Conservation (phyloP, 2,329 filamentous ascomycete genomes). For the Cylindrodendrum hubeiense region DNA sequence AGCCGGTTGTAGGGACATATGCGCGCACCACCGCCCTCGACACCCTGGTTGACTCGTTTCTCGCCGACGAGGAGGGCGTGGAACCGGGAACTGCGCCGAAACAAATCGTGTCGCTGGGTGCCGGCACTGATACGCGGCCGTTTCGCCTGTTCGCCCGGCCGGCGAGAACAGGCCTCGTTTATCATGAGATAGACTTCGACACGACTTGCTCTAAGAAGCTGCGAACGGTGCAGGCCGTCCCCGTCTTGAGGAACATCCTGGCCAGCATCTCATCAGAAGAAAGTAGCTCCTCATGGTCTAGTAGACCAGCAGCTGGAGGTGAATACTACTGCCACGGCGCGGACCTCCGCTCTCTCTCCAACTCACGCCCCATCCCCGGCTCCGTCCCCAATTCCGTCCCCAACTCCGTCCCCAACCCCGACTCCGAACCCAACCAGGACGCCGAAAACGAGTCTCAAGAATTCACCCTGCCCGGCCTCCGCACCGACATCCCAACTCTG, state of each 20-base stretch:
- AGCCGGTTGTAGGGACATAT: slow-evolving; percentile 80
- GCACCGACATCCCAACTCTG: slow-evolving; percentile 78
- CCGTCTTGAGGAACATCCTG: slow-evolving; percentile 55
- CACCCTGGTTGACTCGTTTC: slow-evolving; percentile 78
- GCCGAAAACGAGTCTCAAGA: slow-evolving; percentile 11
- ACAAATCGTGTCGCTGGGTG: slow-evolving; percentile 93
- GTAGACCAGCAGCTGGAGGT: slow-evolving; percentile 53
- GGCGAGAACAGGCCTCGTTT: slow-evolving; percentile 65
- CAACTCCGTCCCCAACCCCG: not conserved
- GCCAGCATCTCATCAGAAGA: slow-evolving; percentile 47
- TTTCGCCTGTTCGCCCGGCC: slow-evolving; percentile 76
- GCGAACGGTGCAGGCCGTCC: slow-evolving; percentile 61
- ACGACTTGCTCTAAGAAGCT: slow-evolving; percentile 78
- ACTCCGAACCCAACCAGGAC: not conserved
- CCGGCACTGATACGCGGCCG: slow-evolving; percentile 91
- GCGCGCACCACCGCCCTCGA: slow-evolving; percentile 89
- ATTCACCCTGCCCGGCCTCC: slow-evolving; percentile 54
- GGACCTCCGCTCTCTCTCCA: slow-evolving; percentile 75
- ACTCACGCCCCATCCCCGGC: not conserved
- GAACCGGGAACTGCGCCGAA: slow-evolving; percentile 52
- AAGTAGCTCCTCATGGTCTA: slow-evolving; percentile 59
- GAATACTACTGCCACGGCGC: slow-evolving; percentile 72
- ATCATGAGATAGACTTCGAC: slow-evolving; percentile 94
- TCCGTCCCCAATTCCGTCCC: slow-evolving; percentile 57
- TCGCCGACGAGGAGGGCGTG: slow-evolving; percentile 56